Percentiles rank a stretch among this genome's conserved stretches.
phyloP scores from a whole-genome alignment of 306 rosid species.

The Malus fusca region DNA sequence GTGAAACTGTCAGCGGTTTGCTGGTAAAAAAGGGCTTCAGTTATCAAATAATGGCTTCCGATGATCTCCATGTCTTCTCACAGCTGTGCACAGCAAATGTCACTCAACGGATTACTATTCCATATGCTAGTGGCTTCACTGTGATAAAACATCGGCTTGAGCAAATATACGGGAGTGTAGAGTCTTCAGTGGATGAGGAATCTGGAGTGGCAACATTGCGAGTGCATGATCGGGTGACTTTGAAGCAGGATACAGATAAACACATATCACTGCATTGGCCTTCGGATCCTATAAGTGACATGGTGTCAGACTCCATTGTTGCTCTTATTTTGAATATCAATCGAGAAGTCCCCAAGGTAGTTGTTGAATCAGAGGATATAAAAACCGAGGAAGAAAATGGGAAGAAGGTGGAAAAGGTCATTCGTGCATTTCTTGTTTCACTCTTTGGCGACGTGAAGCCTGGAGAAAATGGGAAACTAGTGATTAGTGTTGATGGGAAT shows the following conservation, averaged over 20 bases:
- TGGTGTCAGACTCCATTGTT: constrained; percentile 84
- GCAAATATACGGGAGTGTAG: constrained; percentile 76
- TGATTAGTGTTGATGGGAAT: constrained; percentile 73
- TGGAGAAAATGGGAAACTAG: constrained; percentile 74
- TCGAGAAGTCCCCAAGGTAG: constrained; percentile 62
- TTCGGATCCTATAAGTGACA: constrained; percentile 81
- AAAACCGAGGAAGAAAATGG: constrained; percentile 61
- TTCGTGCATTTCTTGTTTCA: constrained; percentile 64
- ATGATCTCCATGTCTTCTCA: constrained; percentile 89
- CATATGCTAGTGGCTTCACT: constrained; percentile 54
- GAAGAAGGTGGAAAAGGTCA: constrained; percentile 70
- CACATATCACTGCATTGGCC: constrained; percentile 85
- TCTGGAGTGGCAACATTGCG: constrained; percentile 56
- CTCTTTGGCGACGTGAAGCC: constrained; percentile 78
- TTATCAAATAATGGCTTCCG: constrained; percentile 91
- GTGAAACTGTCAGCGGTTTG: constrained; percentile 71
- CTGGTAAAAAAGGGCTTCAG: constrained; percentile 86
- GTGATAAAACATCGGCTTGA: constrained; percentile 59
- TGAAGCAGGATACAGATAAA: constrained; percentile 79
- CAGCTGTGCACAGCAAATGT: constrained; percentile 74
- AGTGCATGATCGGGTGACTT: constrained; percentile 68
- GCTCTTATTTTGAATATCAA: constrained; percentile 70
- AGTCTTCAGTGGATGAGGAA: constrained; percentile 69
- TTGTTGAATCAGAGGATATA: constrained; percentile 54
- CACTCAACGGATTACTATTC: constrained; percentile 82